Evolutionary conservation across 2,329 filamentous ascomycete species (phyloP), one percentile per base, ranked within the genome.

Genomic region (Hortaea werneckii): DNA sequence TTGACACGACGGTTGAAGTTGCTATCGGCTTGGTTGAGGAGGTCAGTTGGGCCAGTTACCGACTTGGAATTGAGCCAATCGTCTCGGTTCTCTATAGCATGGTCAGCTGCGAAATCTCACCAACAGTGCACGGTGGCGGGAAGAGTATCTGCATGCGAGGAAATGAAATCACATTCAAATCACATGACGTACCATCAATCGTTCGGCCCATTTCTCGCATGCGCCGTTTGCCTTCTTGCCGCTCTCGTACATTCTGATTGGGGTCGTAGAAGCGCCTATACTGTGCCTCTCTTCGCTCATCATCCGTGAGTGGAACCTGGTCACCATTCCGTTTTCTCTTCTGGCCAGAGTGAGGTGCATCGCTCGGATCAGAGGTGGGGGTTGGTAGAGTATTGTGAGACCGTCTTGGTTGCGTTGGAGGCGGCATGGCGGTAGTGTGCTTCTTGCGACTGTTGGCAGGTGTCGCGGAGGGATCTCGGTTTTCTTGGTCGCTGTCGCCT

Each of bases 211-310:
- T 71, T 38, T 82, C 78, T 51, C 89, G 78, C 48, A 88, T 74
- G 7, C 74, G 76, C 47, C 79, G 79, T 49, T 88, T 83, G 30
- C 94, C 69, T 44, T 73, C 68, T 26, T 89, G 77, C 37, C 87
- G 79, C 64, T 88, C 78, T 38, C 83, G 78, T 9, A 83, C 72
- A 46, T 87, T 75, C 61, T 95, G 90, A 50, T 94, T 82, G 0
- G 88, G 89, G 59, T 95, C 85, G 64, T 89, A 94, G 52, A 67
- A 77, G 45, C 67, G 52, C 26, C 50, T 63, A 51, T 58, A 61
- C n/a, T 56, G 56, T 13, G 55, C 56, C 7, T 59, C 59, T 3
- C 59, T 55, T 8, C 58, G 56, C 1, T 61, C 50, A 1, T 52
- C 55, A 12, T 54, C 43, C 2, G 55, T 53, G 6, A 51, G 11